phyloP scores from a whole-genome alignment of 805 yeast species.

The Yarrowia sp. region DNA sequence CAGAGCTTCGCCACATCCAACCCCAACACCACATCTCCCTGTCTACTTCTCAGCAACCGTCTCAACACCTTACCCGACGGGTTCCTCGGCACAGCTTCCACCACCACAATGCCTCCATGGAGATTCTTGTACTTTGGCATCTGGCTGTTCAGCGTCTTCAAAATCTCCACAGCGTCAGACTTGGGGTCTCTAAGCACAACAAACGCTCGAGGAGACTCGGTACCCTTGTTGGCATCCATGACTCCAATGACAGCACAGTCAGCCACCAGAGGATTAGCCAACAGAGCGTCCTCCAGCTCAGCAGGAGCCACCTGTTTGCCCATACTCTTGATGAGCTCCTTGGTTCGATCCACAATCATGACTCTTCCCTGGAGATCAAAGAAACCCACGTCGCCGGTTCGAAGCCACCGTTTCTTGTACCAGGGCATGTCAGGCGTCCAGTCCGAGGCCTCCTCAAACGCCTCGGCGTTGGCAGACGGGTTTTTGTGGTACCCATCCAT shows the following conservation, averaged over 20 bases:
- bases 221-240: slow-evolving; percentile 69
- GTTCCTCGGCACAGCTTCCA: slow-evolving; percentile 88
- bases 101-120: slow-evolving; percentile 63
- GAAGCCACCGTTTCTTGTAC: slow-evolving; percentile 55
- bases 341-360: slow-evolving; percentile 53
- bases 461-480: slow-evolving; percentile 56
- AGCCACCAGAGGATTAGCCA: slow-evolving; percentile 75
- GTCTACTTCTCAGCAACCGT: slow-evolving; percentile 75
- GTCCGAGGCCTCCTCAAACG: slow-evolving; percentile 52
- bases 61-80: slow-evolving; percentile 95
- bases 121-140: slow-evolving; percentile 52
- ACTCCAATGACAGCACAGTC: slow-evolving; percentile 91
- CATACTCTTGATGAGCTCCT: slow-evolving; percentile 52
- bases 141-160: slow-evolving; percentile 49
- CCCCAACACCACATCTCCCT: slow-evolving; percentile 42
- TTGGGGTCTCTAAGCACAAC: slow-evolving; percentile 42
- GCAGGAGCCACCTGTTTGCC: slow-evolving; percentile 91
- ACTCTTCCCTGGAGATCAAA: slow-evolving; percentile 56
- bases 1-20: slow-evolving; percentile 7
- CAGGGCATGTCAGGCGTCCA: slow-evolving; percentile 6
- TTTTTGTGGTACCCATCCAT: slow-evolving; percentile 59
- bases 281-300: slow-evolving; percentile 85
- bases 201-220: slow-evolving; percentile 59
- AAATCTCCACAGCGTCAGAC: slow-evolving; percentile 42
- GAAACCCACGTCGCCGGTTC: slow-evolving; percentile 64